phyloP scores from a whole-genome alignment of 2,329 filamentous ascomycete genomes.

The Arthrobotrys sinensis region DNA sequence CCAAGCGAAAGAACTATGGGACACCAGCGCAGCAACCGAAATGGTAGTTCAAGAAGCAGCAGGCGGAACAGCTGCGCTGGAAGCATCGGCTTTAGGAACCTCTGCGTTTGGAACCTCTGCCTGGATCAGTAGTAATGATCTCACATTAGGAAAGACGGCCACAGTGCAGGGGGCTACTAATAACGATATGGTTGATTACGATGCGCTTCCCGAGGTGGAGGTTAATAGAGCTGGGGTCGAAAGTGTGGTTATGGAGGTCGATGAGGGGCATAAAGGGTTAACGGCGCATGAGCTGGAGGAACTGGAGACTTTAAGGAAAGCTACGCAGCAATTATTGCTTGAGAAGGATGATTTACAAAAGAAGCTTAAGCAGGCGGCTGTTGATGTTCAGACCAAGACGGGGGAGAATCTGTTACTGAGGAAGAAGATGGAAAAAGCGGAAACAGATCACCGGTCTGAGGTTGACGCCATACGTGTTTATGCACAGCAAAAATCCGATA shows the following conservation, averaged over 20 bases:
- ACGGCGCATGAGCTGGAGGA: conserved; percentile 46
- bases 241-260: conserved; percentile 26
- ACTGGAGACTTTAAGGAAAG: conserved; percentile 40
- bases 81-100: conserved; percentile 39
- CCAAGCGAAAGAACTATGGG: conserved; percentile 52
- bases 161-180: conserved; percentile 20
- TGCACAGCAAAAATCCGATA: conserved; percentile 40
- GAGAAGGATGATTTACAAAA: conserved; percentile 50
- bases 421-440: conserved; percentile 52
- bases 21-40: conserved; percentile 53
- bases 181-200: conserved; percentile 58
- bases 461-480: conserved; percentile 44
- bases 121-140: conserved; percentile 56
- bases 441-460: conserved; percentile 43
- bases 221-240: background rate
- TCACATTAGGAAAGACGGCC: conserved; percentile 22
- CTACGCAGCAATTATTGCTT: conserved; percentile 27
- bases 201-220: conserved; percentile 18
- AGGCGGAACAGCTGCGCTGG: conserved; percentile 29
- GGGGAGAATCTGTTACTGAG: conserved; percentile 50
- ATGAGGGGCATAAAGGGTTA: conserved; percentile 30
- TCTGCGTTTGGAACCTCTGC: conserved; percentile 56
- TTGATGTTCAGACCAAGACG: conserved; percentile 45
- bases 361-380: conserved; percentile 44
- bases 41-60: conserved; percentile 40